Percentiles rank a stretch among this genome's conserved stretches.
These are phyloP conservation scores for Trametes elegans DNA, from an alignment of 768 basidiomycete genomes.

Conservation along the genomic window DNA sequence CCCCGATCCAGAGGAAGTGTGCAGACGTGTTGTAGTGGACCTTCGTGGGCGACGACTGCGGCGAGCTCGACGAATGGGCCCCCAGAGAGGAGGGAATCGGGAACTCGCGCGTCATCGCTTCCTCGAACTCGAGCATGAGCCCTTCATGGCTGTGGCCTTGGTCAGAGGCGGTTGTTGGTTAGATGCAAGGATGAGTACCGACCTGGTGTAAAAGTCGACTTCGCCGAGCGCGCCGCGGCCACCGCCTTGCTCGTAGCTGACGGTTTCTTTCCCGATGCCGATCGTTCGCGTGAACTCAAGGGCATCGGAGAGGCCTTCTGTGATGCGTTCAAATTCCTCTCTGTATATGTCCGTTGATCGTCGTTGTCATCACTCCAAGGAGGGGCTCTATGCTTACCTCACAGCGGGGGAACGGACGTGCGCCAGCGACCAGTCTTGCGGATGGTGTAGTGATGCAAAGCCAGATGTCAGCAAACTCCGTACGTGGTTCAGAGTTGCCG, in stretches of 20 bases:
- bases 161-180: neutral
- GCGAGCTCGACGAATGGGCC: conserved; percentile 15
- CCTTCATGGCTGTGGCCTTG: conserved; percentile 74
- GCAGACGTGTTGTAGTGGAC: conserved; percentile 88
- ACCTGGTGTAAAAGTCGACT: conserved; percentile 94
- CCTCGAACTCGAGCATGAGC: conserved; percentile 88
- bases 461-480: conserved; percentile 87
- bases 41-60: conserved; percentile 3
- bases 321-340: conserved; percentile 81
- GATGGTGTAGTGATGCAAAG: conserved; percentile 91
- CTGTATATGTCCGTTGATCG: conserved; percentile 36
- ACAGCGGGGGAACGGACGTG: conserved; percentile 87
- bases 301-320: conserved; percentile 82
- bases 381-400: no score
- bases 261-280: conserved; percentile 56
- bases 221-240: conserved; percentile 72
- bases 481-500: conserved; percentile 90
- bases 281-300: conserved; percentile 92
- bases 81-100: conserved; percentile 34
- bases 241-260: conserved; percentile 70
- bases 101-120: conserved; percentile 80
- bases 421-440: conserved; percentile 85
- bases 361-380: neutral
- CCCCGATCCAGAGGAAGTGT: conserved; percentile 97
- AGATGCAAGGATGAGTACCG: conserved; percentile 15